A percentile compares a stretch with the other conserved stretches of the same genome.
Evolutionary conservation across 805 yeast species (phyloP).

Genomic region (Lachancea sp.): DNA sequence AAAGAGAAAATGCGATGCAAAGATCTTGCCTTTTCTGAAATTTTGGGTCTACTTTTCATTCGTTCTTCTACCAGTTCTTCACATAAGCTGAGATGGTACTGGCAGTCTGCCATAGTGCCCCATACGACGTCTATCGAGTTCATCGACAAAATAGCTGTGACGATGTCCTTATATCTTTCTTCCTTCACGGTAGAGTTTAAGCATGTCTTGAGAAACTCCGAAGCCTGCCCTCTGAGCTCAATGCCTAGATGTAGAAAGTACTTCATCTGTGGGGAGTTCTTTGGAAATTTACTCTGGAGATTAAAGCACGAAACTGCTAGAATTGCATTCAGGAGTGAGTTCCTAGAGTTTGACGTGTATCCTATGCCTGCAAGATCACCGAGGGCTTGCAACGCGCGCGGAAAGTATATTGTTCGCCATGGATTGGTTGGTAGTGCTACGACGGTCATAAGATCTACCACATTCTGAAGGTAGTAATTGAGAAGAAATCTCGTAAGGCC

Average conservation of each 20-base stretch:
- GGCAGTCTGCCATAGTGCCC: constrained; percentile 87
- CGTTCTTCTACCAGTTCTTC: constrained; percentile 67
- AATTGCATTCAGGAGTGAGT: constrained; percentile 70
- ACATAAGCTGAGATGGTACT: constrained; percentile 67
- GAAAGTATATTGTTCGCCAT: constrained; percentile 82
- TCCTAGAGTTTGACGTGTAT: constrained; percentile 64
- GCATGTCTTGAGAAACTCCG: constrained; percentile 56
- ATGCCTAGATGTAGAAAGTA: constrained; percentile 68
- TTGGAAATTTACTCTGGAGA: constrained; percentile 62
- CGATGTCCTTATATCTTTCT: constrained; percentile 76
- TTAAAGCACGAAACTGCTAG: constrained; percentile 79
- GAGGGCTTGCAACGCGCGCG: constrained; percentile 72
- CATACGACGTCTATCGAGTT: constrained; percentile 82
- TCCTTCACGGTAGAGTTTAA: constrained; percentile 43
- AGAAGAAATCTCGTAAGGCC: constrained; percentile 68
- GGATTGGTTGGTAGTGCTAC: constrained; percentile 70
- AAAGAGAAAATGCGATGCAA: constrained; percentile 75
- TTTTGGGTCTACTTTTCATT: constrained; percentile 54
- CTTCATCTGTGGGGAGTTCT: constrained; percentile 61
- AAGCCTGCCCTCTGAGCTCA: constrained; percentile 68
- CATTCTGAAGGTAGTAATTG: constrained; percentile 65
- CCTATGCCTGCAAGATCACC: constrained; percentile 78
- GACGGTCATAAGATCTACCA: constrained; percentile 74
- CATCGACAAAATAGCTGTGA: constrained; percentile 80
- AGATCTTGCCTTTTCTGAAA: constrained; percentile 69